Base-by-base conservation (phyloP, 768 basidiomycete species). In the Mycena galericulata region DNA sequence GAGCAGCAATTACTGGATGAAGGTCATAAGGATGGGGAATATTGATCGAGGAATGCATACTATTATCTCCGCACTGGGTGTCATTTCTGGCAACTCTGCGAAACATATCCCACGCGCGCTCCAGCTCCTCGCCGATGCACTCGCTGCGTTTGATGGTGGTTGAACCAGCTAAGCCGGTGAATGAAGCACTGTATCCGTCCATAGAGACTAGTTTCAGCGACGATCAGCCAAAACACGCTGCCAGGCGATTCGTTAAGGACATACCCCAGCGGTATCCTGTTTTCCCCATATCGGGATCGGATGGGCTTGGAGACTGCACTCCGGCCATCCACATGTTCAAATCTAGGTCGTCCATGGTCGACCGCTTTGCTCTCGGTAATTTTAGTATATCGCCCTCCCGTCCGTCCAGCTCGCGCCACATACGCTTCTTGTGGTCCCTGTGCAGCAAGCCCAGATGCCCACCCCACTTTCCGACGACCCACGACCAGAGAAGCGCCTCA, bases 401-500 rank as follows among this genome's bases (percentile, higher is more conserved):
- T 3, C 79, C 79, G 12, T 77, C 78, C 2, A 81, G 50, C 67
- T 79, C 77, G 3, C 12, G 20, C 81, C 81, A 82, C 66, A 79
- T 79, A 7, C 43, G 41, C 51, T 75, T 70, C 61, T 75, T 74
- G 18, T 66, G 27, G 10, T 20, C 62, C 11, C 15, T 32, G 32
- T 47, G 34, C 3, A 69, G 20, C 2, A 34, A 4, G 2, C 62
- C 63, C 5, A 17, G 6, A 1, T 6, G 32, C 4, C 63, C 74
- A 18, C 77, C 80, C 68, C 74, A 72, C 61, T 67, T 74, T 17
- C 68, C 80, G 30, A 85, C 79, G 12, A 76, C 73, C 80, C 79
- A 82, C n/a, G 79, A 65, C 79, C 77, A 82, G 24, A 81, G 70
- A 40, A 83, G 68, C 27, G 80, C 79, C 67, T 80, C 80, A 18